Evolutionary conservation across 148 eudicot species (phyloP).

Genomic region (Vaccinium myrtillus): DNA sequence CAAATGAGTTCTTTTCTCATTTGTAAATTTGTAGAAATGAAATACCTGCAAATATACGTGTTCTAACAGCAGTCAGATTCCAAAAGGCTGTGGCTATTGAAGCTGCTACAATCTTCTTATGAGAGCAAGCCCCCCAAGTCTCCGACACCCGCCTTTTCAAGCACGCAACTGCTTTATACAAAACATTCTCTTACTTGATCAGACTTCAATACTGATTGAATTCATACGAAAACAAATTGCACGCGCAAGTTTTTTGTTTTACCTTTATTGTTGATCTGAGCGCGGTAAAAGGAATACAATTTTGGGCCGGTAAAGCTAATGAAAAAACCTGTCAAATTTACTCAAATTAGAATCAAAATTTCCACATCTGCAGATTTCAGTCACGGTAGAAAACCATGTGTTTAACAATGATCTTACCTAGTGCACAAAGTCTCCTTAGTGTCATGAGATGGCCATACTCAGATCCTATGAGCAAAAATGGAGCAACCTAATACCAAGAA

Average conservation of each 20-base stretch:
- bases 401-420: constrained; percentile 42
- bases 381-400: not conserved
- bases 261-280: constrained; percentile 56
- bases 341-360: not conserved
- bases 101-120: constrained; percentile 70
- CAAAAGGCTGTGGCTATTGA: constrained; percentile 82
- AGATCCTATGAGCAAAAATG: constrained; percentile 61
- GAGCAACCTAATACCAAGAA: constrained; percentile 50
- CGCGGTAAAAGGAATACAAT: constrained; percentile 57
- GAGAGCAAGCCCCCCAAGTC: constrained; percentile 72
- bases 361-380: not conserved
- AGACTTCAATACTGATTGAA: no score
- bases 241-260: not conserved
- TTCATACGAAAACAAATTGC: not conserved
- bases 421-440: constrained; percentile 69
- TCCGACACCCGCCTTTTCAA: constrained; percentile 47
- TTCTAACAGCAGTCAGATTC: constrained; percentile 68
- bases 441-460: constrained; percentile 89
- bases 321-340: constrained; percentile 66
- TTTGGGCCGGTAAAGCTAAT: constrained; percentile 79
- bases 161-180: constrained; percentile 44
- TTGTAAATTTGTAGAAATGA: not conserved
- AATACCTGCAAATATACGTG: constrained; percentile 78
- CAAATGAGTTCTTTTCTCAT: no score
- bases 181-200: constrained; percentile 7